Conservation (phyloP, 352 stramenopile genomes). For the Phytophthora uliginosa region DNA sequence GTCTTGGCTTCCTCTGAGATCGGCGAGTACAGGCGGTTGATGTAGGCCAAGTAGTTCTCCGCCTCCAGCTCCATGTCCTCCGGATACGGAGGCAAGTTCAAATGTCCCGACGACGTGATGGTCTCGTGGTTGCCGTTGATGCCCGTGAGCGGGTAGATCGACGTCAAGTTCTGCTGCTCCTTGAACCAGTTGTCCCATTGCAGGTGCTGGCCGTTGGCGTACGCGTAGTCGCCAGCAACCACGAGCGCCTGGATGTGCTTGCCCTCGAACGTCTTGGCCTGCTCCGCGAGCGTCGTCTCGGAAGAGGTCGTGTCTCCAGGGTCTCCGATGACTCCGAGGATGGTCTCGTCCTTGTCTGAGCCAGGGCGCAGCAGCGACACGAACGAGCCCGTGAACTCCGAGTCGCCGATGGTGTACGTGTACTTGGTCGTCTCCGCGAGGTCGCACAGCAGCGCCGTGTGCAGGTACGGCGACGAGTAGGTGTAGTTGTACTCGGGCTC, state of each 20-base stretch:
- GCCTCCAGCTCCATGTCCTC: slow-evolving; percentile 40
- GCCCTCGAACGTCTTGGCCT: slow-evolving; percentile 48
- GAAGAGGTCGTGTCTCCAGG: slow-evolving; percentile 49
- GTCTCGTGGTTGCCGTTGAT: slow-evolving; percentile 83
- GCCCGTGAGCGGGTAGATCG: slow-evolving; percentile 52
- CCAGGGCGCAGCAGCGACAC: slow-evolving; percentile 39
- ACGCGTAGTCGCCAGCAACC: slow-evolving; percentile 71
- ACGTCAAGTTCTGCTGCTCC: slow-evolving; percentile 60
- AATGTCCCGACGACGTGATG: slow-evolving; percentile 48
- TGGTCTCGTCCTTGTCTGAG: slow-evolving; percentile 48
- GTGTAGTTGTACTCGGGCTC: slow-evolving; percentile 59
- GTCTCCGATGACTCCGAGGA: slow-evolving; percentile 53
- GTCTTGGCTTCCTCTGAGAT: slow-evolving; percentile 54
- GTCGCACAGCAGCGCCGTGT: slow-evolving; percentile 60
- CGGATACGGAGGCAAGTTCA: slow-evolving; percentile 53
- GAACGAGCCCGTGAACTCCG: slow-evolving; percentile 49
- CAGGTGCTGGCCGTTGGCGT: slow-evolving; percentile 70
- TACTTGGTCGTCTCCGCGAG: slow-evolving; percentile 52
- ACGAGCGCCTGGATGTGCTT: slow-evolving; percentile 57
- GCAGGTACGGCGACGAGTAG: slow-evolving; percentile 59
- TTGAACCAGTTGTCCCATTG: slow-evolving; percentile 82
- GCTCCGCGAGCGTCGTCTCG: slow-evolving; percentile 42
- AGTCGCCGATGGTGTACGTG: slow-evolving; percentile 52
- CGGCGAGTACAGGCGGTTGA: slow-evolving; percentile 59
- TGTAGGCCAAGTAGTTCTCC: slow-evolving; percentile 55